Conservation (phyloP, 768 basidiomycete genomes). For the Symmetrospora coprosmae region DNA sequence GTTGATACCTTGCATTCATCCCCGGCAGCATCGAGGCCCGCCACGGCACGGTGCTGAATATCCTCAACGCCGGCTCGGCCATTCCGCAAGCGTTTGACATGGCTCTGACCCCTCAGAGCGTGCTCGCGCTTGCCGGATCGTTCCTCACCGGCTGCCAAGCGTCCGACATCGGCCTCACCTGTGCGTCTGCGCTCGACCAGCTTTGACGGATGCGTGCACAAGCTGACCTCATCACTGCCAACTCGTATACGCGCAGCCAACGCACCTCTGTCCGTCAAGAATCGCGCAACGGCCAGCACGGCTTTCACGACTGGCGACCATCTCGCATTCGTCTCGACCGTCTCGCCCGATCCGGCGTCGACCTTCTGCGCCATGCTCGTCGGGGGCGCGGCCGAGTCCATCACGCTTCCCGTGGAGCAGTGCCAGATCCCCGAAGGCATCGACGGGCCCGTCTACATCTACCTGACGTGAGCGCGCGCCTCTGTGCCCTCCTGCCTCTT, state of each 20-base stretch:
- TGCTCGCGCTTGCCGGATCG: conserved; percentile 23
- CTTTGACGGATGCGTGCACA: neutral
- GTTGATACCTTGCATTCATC: conserved; percentile 38
- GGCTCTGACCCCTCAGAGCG: conserved; percentile 41
- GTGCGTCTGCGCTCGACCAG: neutral
- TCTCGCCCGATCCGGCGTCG: conserved; percentile 16
- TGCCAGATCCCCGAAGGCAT: conserved; percentile 55
- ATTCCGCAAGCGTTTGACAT: conserved; percentile 62
- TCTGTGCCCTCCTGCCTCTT: conserved; percentile 6
- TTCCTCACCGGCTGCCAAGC: conserved; percentile 26
- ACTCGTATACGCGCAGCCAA: conserved; percentile 13
- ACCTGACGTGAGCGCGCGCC: conserved; percentile 42
- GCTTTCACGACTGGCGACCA: neutral
- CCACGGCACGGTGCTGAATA: conserved; percentile 62
- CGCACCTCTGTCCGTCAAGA: conserved; percentile 22
- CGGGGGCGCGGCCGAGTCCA: conserved; percentile 48
- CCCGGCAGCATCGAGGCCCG: conserved; percentile 72
- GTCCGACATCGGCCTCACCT: conserved; percentile 14
- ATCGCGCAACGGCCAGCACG: neutral
- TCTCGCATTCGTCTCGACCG: neutral
- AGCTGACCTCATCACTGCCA: too few relatives aligned
- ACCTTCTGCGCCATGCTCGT: conserved; percentile 63
- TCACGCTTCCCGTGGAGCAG: conserved; percentile 48
- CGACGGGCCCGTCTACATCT: conserved; percentile 62
- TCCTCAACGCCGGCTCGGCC: conserved; percentile 46